Evolutionary conservation across 176 grass and related monocot species (phyloP).

Genomic region (Saccharum officinarum): DNA sequence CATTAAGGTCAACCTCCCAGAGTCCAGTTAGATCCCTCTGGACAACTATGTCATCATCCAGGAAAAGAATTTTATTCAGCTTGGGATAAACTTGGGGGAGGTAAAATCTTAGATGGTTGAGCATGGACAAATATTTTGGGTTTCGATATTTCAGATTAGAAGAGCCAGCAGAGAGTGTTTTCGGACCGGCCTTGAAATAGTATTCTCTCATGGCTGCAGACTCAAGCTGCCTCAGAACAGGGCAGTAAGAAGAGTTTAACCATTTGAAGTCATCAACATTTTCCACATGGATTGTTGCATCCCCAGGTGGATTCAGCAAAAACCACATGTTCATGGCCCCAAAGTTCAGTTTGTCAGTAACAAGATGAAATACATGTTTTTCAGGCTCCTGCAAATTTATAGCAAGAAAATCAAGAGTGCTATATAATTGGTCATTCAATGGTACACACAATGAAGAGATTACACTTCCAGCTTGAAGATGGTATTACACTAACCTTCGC

Average conservation of each 20-base stretch:
- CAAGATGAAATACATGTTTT: slow-evolving; percentile 74
- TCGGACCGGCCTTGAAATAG: slow-evolving; percentile 59
- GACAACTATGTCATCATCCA: slow-evolving; percentile 72
- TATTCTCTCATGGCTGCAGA: slow-evolving; percentile 64
- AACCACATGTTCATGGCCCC: slow-evolving; percentile 80
- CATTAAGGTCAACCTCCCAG: slow-evolving; percentile 65
- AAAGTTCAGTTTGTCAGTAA: slow-evolving; percentile 73
- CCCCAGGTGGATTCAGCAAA: slow-evolving; percentile 64
- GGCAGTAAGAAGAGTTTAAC: slow-evolving; percentile 67
- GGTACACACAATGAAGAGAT: background rate
- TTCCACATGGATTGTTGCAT: slow-evolving; percentile 66
- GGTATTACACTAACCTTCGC: slow-evolving; percentile 47
- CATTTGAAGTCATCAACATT: slow-evolving; percentile 76
- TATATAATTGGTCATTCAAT: slow-evolving; percentile 6
- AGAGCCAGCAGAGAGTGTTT: slow-evolving; percentile 48
- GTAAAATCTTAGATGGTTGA: slow-evolving; percentile 63
- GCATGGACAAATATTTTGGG: slow-evolving; percentile 65
- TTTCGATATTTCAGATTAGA: slow-evolving; percentile 72
- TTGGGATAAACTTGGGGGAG: slow-evolving; percentile 62
- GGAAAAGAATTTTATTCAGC: slow-evolving; percentile 68
- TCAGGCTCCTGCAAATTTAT: slow-evolving; percentile 57
- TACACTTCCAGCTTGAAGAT: background rate
- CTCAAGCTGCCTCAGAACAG: slow-evolving; percentile 61
- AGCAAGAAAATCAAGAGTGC: background rate
- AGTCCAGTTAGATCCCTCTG: slow-evolving; percentile 63